Conservation (phyloP, 176 grass and related monocot species). For the Oryza rufipogon region DNA sequence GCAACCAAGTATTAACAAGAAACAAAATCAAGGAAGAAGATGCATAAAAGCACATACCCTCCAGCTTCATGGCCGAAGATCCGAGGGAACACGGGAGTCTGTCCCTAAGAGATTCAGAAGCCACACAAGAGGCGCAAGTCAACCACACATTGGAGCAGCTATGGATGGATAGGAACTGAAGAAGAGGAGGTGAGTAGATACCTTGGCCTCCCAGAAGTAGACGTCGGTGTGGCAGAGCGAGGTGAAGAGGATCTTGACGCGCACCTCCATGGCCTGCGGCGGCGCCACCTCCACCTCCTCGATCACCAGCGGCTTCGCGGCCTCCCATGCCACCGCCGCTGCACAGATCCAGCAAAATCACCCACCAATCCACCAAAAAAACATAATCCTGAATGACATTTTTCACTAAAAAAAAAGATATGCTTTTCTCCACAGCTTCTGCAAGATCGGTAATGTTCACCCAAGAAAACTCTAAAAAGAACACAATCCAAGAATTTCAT, state of each 20-base stretch:
- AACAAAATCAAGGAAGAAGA: conserved; percentile 1
- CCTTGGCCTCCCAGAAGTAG: conserved; percentile 97
- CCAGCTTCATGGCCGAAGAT: conserved; percentile 97
- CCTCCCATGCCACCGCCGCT: conserved; percentile 93
- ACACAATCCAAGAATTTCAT: background rate
- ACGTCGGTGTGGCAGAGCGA: conserved; percentile 89
- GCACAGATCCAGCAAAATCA: conserved; percentile 1
- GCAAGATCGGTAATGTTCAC: conserved; percentile 1
- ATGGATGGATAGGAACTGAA: background rate
- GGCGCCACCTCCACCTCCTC: conserved; percentile 89
- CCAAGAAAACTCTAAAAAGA: background rate
- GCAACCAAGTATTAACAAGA: background rate
- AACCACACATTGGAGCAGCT: background rate
- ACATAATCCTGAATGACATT: background rate
- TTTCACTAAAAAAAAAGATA: background rate
- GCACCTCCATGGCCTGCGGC: conserved; percentile 85
- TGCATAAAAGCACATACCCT: conserved; percentile 47
- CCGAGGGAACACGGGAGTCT: conserved; percentile 85
- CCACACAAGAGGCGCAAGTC: conserved; percentile 35
- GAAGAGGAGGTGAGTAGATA: conserved; percentile 25
- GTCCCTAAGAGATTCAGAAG: conserved; percentile 50
- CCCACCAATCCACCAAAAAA: background rate
- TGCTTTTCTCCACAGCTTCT: background rate
- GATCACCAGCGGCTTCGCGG: conserved; percentile 74
- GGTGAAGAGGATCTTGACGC: conserved; percentile 76